These are phyloP conservation scores for Mycena sp. DNA, from an alignment of 1,284 basidiomycete genomes.

Conservation along the genomic window DNA sequence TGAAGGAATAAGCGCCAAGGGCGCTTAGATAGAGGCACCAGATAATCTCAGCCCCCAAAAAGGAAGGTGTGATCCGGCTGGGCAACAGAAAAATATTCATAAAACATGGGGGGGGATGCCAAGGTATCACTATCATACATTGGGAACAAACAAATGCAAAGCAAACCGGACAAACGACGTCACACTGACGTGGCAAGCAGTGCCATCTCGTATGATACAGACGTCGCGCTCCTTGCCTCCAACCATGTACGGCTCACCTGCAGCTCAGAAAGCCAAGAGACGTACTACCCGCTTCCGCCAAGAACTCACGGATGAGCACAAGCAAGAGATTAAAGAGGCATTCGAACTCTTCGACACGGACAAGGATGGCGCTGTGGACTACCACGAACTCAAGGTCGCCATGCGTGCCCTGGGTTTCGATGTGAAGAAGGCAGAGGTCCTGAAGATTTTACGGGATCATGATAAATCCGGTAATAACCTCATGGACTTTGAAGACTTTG, in stretches of 20 bases:
- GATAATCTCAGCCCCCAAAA: no score
- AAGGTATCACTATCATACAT: no score
- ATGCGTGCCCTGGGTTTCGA: constrained; percentile 99
- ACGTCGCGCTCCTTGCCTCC: no score
- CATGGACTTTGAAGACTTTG: constrained; percentile 96
- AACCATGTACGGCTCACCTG: constrained; percentile 74
- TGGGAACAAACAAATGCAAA: no score
- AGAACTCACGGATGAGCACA: constrained; percentile 93
- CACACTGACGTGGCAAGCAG: no score
- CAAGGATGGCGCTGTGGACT: constrained; percentile 95
- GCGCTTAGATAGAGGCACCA: no score
- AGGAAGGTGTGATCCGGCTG: no score
- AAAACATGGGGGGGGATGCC: no score
- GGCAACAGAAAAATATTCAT: no score
- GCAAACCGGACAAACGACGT: no score
- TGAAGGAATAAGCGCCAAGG: no score
- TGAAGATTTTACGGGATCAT: constrained; percentile 93
- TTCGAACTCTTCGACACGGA: constrained; percentile 99
- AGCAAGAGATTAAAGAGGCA: constrained; percentile 97
- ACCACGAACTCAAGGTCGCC: constrained; percentile 98
- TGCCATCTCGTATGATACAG: no score
- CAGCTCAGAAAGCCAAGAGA: constrained; percentile 78
- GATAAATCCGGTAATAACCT: constrained; percentile 91
- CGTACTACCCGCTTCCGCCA: constrained; percentile 76
- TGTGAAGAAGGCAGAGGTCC: constrained; percentile 96